Evolutionary conservation across 129 eudicot genomes (phyloP).

Genomic region (Cynara cardunculus): DNA sequence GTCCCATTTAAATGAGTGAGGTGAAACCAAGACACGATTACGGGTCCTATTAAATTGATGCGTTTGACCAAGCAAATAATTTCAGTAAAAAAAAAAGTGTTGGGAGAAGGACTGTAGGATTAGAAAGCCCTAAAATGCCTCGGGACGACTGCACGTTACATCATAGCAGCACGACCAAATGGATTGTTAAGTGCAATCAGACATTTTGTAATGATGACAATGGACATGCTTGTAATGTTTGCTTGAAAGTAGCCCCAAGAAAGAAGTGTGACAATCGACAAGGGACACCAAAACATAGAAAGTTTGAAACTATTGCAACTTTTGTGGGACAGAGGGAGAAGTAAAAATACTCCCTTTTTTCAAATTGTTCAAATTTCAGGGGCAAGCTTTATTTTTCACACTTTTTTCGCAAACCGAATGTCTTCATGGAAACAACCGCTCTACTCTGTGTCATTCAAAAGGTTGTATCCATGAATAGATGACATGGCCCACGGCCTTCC

Average conservation of each 20-base stretch:
- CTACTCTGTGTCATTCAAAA: neutral
- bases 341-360: neutral
- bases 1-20: neutral
- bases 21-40: neutral
- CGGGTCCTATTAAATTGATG: neutral
- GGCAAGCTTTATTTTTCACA: neutral
- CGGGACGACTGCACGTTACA: too few species aligned
- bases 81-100: too few species aligned
- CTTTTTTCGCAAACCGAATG: neutral
- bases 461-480: neutral
- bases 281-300: neutral
- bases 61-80: neutral
- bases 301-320: neutral
- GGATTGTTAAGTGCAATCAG: slow-evolving; percentile 2
- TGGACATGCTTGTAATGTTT: neutral
- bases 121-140: too few species aligned
- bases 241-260: neutral
- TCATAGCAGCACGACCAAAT: too few species aligned
- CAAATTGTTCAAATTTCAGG: neutral
- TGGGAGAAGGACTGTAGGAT: too few species aligned
- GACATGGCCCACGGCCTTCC: neutral
- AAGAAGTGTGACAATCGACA: neutral
- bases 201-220: neutral
- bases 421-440: neutral
- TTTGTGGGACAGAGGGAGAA: neutral